Base-by-base conservation (phyloP, 129 eudicot species). In the Deinandra increscens region DNA sequence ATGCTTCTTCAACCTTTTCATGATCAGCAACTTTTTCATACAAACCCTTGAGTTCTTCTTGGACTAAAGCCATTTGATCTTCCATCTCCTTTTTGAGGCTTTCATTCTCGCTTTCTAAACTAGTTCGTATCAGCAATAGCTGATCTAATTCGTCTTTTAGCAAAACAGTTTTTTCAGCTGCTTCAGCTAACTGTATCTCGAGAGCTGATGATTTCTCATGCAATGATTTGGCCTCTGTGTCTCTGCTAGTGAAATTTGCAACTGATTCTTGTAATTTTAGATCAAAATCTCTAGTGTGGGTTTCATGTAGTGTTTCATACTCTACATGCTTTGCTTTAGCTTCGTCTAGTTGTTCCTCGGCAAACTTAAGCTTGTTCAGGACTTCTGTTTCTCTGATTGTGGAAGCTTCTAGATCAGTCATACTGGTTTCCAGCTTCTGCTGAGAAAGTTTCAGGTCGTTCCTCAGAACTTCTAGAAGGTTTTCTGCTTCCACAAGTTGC, bases 311-410 rank as follows among this genome's bases (percentile, higher is more conserved):
- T 33, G 88, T 69, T 78, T 83, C 93, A 67, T 82, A 82, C 79
- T 87, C 90, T 19, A 73, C 14, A 65, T 75, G 77, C 78, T 83
- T 84, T 34, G 79, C 64, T 39, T 75, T 81, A 41, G 86, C 87
- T 78, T 83, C 85, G 54, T 91, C 91, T 65, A 85, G 76, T 70
- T 84, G 82, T 65, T 79, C 91, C 66, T 94, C 93, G 5, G 86
- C 84, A 31, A 74, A 73, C 74, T 89, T 87, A 9, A 90, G 91
- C 81, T 89, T 93, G 71, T 86, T 85, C 55, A 51, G 60, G 69
- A 81, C 68, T 69, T 88, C 89, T 34, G 74, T 70, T 81, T 92
- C 98, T 75, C 78, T 86, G 34, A 63, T 11, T 34, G 81, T 86
- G 46, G 88, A 75, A 76, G 82, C 83, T 58, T 66, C 78, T n/a